Base-by-base conservation (phyloP, 768 basidiomycete genomes). In the Lentinus tigrinus region DNA sequence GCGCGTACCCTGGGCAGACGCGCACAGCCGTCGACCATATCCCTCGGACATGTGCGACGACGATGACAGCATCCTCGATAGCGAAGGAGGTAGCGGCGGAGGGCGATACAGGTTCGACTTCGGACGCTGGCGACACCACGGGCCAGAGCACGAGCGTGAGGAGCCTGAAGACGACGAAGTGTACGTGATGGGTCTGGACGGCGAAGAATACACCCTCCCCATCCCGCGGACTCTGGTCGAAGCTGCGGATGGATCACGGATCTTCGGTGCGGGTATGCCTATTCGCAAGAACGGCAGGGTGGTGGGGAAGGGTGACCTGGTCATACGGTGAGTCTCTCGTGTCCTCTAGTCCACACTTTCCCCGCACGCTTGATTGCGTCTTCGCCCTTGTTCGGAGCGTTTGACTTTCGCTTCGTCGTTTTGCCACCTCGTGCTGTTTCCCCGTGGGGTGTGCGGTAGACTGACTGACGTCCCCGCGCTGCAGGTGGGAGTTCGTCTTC, bases 191-290 rank as follows among this genome's bases (percentile, higher is more conserved):
- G 85, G 85, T 1, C 73, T 90, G 58, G 83, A 87, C 57, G 83
- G 84, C n/a, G 73, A 82, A 61, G 74, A 79, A 39, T 73, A 85
- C 39, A 67, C 70, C 3, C 71, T 87, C 42, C 68, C 72, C 36
- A 77, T 88, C 54, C 83, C 86, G 56, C 80, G 80, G 60, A 77
- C 80, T 40, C 75, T 79, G 62, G 80, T 81, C 62, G 77, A 77
- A 63, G 73, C 71, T 4, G 72, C 81, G 53, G 78, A 76, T 51
- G 85, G 84, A 16, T 76, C 79, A 57, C 73, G 78, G 39, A 72
- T 86, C 53, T 75, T 75, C 65, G 85, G 83, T 40, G 84, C 81
- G 52, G 88, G 88, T n/a, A 89, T 89, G 88, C 85, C 85, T 39
- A 74, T 85, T 44, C 72, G 81, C 55, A 75, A 80, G n/a, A 72